Percentiles rank a stretch among this genome's conserved stretches.
phyloP scores from a whole-genome alignment of 2,329 filamentous ascomycete species.

The Fusarium sp. region DNA sequence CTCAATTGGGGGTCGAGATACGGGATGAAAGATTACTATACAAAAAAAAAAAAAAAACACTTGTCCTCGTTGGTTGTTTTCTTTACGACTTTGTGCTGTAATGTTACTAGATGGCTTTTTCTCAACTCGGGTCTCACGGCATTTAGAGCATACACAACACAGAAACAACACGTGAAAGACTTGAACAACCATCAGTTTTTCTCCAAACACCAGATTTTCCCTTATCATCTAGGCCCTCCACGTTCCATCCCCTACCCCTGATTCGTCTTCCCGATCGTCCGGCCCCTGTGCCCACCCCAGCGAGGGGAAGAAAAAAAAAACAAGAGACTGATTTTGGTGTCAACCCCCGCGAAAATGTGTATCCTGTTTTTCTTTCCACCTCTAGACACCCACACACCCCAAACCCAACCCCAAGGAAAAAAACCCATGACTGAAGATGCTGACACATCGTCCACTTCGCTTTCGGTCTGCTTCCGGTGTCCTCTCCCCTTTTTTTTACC shows the following conservation, averaged over 20 bases:
- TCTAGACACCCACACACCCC: slow-evolving; percentile 1
- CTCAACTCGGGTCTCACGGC: background rate
- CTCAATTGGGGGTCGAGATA: slow-evolving; percentile 14
- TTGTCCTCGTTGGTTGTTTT: background rate
- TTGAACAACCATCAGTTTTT: background rate
- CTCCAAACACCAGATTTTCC: slow-evolving; percentile 1
- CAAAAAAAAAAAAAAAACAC: background rate
- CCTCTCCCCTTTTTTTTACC: background rate
- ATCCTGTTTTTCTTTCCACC: too few species aligned
- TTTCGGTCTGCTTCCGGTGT: slow-evolving; percentile 1
- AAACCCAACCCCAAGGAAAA: background rate
- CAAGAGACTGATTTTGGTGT: too few species aligned
- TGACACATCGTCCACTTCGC: slow-evolving; percentile 24
- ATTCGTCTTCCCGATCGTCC: slow-evolving; percentile 27
- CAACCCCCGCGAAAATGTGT: too few species aligned
- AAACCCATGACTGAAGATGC: slow-evolving; percentile 19
- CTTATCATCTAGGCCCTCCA: slow-evolving; percentile 3
- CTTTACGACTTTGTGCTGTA: background rate
- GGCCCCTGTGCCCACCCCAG: background rate
- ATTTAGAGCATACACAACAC: background rate
- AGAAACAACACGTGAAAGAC: background rate
- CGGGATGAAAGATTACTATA: slow-evolving; percentile 2
- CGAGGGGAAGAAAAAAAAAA: too few species aligned
- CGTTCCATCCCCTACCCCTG: slow-evolving; percentile 1
- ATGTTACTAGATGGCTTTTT: background rate